Base-by-base conservation (phyloP, 1,284 basidiomycete species). In the Fomitopsis palustris region DNA sequence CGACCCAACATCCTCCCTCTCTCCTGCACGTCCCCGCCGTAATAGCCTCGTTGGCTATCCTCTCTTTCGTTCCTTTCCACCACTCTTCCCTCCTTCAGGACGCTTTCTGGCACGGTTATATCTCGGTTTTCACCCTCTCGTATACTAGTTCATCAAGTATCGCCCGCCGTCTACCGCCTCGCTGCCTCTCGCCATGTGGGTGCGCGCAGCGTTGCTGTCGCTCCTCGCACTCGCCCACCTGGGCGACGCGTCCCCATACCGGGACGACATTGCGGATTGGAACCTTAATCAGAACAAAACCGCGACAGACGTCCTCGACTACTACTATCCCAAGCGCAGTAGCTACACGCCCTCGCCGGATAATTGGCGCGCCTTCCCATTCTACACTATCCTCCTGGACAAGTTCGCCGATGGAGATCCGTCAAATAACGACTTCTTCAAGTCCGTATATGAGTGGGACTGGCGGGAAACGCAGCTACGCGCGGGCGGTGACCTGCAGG, bases 321-420 rank as follows among this genome's bases (percentile, higher is more conserved):
- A 95, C 74, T 71, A 77, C 25, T 76, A 90, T 5, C 79, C 82
- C 54, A 73, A 81, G 16, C 89, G 86, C 65, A 78, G 74, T 2
- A 85, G 81, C 2, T 95, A 95, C 74, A 90, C 85, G 0, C 79
- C 81, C 0, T 94, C 92, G 0, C 94, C 94, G 0, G 58, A 67
- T n/a, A 96, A 96, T 74, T 96, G 94, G 94, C 84, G 94, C 35
- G 78, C 84, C 17, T 75, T 95, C 19, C 93, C 94, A 1, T 83
- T 87, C 59, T 96, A 96, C 73, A 94, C 92, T 42, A 72, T 96
- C 64, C 86, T 96, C 54, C 73, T 94, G 68, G 94, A 96, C 82
- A 96, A 96, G 75, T 96, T 92, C 72, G 92, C 92, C 21, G 93
- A 96, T 69, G 94, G 94, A 7, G 90, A 94, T 70, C 94, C 94